Evolutionary conservation across 2,329 filamentous ascomycete genomes (phyloP), one percentile per base, ranked within the genome.

Genomic region (Fusarium vanettenii): DNA sequence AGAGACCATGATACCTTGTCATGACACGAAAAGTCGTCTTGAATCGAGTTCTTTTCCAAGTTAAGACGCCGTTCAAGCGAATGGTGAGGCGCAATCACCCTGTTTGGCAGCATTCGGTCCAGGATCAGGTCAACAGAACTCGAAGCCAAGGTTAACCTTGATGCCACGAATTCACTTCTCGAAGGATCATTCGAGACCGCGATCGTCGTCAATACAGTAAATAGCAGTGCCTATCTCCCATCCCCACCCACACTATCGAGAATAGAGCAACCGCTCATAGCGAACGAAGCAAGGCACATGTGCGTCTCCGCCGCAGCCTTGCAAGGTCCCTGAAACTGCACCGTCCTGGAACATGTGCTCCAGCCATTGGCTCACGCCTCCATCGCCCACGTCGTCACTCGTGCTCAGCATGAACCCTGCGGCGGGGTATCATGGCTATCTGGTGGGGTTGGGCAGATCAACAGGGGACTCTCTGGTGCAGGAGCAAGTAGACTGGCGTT

Each of bases 281-380:
- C 76, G 67, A 77, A 76, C 76, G 67, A 77, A 76, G 69, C 63
- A 73, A 74, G 59, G 76, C 69, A 79, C 76, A 79, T 79, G 78
- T 73, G 70, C 68, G 60, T 61, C 62, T 69, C 57, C 63, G 73
- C 65, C 60, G 71, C 62, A 71, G 74, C 78, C 75, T 78, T 73
- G 63, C 59, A 57, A 70, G 65, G 55, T 60, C 76, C 80, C 73
- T 79, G 72, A 73, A 73, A 72, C 73, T 60, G 70, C 74, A 79
- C 73, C 66, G 75, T 71, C 62, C 61, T 73, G 62, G 67, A 73
- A 69, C 84, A 86, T 85, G 84, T 86, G 84, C 81, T 79, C 78
- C 79, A 85, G 81, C 77, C 78, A 86, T 86, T 86, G 84, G 84
- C 72, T 81, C 78, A 81, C 78, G 76, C 76, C 66, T 62, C 60